These are phyloP conservation scores for Geotrichum candidum DNA, from an alignment of 1,139 yeast genomes.

Conservation along the genomic window DNA sequence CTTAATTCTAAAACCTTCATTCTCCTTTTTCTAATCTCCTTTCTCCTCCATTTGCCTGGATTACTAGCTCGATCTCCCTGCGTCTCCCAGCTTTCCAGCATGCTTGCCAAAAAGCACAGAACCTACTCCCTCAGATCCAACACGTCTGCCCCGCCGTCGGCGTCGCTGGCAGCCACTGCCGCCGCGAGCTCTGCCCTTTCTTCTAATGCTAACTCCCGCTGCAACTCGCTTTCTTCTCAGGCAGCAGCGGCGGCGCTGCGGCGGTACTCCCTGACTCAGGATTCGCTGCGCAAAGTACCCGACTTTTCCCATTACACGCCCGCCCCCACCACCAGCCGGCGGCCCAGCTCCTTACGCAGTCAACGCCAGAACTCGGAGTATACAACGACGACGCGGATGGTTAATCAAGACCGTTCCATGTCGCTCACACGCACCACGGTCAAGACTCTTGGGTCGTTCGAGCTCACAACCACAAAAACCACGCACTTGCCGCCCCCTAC, in stretches of 20 bases:
- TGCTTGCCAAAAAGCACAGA: neutral
- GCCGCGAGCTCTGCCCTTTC: conserved; percentile 22
- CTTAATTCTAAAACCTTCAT: neutral
- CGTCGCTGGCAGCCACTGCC: conserved; percentile 10
- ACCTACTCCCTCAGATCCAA: neutral
- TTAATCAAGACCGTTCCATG: conserved; percentile 33
- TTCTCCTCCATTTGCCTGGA: neutral
- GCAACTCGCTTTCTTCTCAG: conserved; percentile 24
- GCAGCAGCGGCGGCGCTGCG: conserved; percentile 38
- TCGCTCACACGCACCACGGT: conserved; percentile 38
- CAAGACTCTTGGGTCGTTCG: conserved; percentile 36
- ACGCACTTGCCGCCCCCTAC: conserved; percentile 19
- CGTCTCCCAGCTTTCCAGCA: neutral
- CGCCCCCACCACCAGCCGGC: neutral
- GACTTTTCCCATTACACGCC: neutral
- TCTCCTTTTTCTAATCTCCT: neutral
- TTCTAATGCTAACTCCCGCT: conserved; percentile 17
- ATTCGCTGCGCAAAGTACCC: neutral
- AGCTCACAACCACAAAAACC: conserved; percentile 34
- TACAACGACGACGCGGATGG: conserved; percentile 16
- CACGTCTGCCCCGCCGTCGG: too few species aligned
- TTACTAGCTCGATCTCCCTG: neutral
- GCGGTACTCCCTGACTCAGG: conserved; percentile 32
- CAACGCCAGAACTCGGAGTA: conserved; percentile 1
- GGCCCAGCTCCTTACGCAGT: neutral